Evolutionary conservation across 1,139 yeast species (phyloP), one percentile per base, ranked within the genome.

Genomic region (Waltiozyma sp.): DNA sequence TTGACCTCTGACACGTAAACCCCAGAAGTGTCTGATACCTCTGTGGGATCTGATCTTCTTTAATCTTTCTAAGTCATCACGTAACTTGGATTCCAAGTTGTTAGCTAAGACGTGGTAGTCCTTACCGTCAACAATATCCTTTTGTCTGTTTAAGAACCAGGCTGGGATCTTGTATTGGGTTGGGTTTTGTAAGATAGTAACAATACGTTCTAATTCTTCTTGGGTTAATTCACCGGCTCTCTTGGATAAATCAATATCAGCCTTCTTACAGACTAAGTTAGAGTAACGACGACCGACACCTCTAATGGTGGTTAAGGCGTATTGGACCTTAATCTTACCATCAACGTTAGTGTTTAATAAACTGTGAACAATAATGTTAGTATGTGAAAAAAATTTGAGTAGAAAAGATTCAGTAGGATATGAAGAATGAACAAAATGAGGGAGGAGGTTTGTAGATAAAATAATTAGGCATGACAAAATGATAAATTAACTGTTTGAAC

Each of bases 271-370:
- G 69, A 91, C 96, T 78, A 93, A 80, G 91, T 91, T 93, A 75
- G 98, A 80, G 86, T 91, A 93, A 80, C 99, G 94, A 77, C 97
- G 94, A 77, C 98, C 98, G 69, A 93, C 97, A 87, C 99, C 99
- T 80, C 96, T 86, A 69, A 93, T 93, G 77, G 89, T 86, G 82
- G 98, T 89, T 78, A 93, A 80, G 73, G 99, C 99, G 86, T 88
- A 93, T 93, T 91, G 93, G 75, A 93, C 83, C 85, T 93, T 93
- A 81, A 89, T 89, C 87, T 94, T 88, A 84, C 99, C 99, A 76
- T 93, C 99, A 72, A 93, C 96, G 89, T 93, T 93, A 79, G 99
- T 93, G 86, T 93, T 91, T 79, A 91, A 88, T 79, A 91, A 86
- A 88, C 96, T 83, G 70, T 44, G 36, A 36, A 26, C 13, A 41